Evolutionary conservation across 495 filamentous ascomycete species (phyloP).

Genomic region (Penicillium maclennaniae): DNA sequence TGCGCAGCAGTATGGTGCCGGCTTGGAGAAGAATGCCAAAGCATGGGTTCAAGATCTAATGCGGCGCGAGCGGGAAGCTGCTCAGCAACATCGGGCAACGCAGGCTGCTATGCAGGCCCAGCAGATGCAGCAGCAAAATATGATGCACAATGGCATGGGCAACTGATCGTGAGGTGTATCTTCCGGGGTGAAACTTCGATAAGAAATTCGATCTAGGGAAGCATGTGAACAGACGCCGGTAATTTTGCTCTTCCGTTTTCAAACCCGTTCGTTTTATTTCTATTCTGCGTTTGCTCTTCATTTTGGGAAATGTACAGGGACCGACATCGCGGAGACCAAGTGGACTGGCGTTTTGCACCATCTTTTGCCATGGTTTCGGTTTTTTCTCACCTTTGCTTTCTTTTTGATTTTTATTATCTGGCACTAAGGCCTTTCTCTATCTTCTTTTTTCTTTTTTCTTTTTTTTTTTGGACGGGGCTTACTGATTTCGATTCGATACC

Average conservation of each 20-base stretch:
- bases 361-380: constrained; percentile 11
- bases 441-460: constrained; percentile 8
- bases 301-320: constrained; percentile 20
- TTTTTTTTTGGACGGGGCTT: constrained; percentile 14
- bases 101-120: constrained; percentile 34
- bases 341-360: constrained; percentile 18
- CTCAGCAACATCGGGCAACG: constrained; percentile 36
- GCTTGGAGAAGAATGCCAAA: constrained; percentile 36
- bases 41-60: constrained; percentile 47
- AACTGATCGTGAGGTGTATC: constrained; percentile 14
- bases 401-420: constrained; percentile 24
- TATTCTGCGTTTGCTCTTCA: constrained; percentile 3
- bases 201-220: neutral
- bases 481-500: constrained; percentile 39
- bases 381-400: constrained; percentile 4
- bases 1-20: constrained; percentile 38
- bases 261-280: constrained; percentile 3
- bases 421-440: constrained; percentile 10
- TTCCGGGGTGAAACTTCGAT: neutral
- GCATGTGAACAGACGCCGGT: neutral
- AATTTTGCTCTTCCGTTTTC: constrained; percentile 4
- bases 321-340: constrained; percentile 19
- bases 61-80: constrained; percentile 35
- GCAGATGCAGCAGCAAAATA: constrained; percentile 45
- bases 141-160: constrained; percentile 48